Evolutionary conservation across 129 eudicot genomes (phyloP), one percentile per base, ranked within the genome.

Genomic region (Flaveria brownii): DNA sequence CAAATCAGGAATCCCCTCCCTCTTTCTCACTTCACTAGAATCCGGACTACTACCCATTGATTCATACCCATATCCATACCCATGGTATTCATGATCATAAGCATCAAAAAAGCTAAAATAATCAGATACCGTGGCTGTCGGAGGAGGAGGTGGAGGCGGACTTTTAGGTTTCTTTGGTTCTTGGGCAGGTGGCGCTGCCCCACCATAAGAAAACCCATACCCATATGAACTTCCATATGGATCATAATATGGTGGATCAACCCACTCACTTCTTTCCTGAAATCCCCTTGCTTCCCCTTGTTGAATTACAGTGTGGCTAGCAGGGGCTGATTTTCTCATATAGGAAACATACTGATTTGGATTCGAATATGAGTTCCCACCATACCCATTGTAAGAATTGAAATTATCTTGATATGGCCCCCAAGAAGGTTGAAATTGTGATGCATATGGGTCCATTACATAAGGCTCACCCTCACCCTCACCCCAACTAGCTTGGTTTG

Each of bases 1-100:
- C 85, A 94, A 80, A 47, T 94, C 93, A 74, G 99, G 99, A 56
- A 94, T 94, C 22, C 99, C 99, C 78, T 94, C 99, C 77, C 96
- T 86, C 75, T 84, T 90, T 78, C 99, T 89, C 82, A 94, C 97
- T 83, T 86, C 96, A 62, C 74, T 81, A 11, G 97, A 94, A 91
- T 94, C 90, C 3, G 99, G 94, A 81, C 99, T 94, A 80, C 97
- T 86, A 33, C 56, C 78, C 83, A 76, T 68, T 18, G 99, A 91
- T 55, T 86, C 90, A 70, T 91, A 81, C 62, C 86, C 93, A 64
- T 84, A 77, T n/a, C 77, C 83, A 36, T 50, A 52, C 13, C 45
- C 69, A 14, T 59, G 23, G 30, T 69, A 85, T 51, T 83, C 87
- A 65, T 71, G 72, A 62, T 85, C 93, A 65, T 76, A 79, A 17